Evolutionary conservation across 192 early-diverging fungal genomes (phyloP).

Genomic region (Umbelopsis isabellina): DNA sequence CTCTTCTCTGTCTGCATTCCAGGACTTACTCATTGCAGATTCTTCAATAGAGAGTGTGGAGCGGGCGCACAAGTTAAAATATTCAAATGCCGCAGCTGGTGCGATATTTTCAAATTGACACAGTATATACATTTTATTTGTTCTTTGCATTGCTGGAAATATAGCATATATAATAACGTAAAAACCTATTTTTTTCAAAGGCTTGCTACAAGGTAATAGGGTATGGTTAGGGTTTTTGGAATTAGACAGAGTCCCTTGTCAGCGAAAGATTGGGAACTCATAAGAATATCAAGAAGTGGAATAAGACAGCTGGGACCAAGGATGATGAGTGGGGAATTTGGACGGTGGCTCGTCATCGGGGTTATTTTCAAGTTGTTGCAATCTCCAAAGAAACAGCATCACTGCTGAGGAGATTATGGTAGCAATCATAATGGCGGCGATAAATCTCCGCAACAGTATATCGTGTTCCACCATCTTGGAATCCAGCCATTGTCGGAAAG

Average conservation of each 20-base stretch:
- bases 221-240: too few species aligned
- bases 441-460: constrained; percentile 17
- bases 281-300: constrained; percentile 7
- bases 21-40: neutral
- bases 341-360: constrained; percentile 1
- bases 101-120: too few species aligned
- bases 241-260: too few species aligned
- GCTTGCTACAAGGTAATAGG: too few species aligned
- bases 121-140: too few species aligned
- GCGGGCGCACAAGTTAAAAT: too few species aligned
- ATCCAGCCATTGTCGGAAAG: constrained; percentile 8
- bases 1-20: neutral
- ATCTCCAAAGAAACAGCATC: constrained; percentile 13
- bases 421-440: constrained; percentile 15
- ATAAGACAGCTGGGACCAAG: neutral
- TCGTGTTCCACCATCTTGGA: constrained; percentile 17
- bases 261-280: neutral
- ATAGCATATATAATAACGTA: too few species aligned
- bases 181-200: too few species aligned
- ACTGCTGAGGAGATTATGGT: constrained; percentile 16
- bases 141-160: too few species aligned
- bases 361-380: constrained; percentile 17
- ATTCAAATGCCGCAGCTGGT: too few species aligned
- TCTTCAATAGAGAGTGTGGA: neutral
- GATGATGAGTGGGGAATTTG: constrained; percentile 8